Percentiles rank a stretch among this genome's conserved stretches.
phyloP scores from a whole-genome alignment of 371 early-diverging fungal species.

The Apophysomyces ossiformis region DNA sequence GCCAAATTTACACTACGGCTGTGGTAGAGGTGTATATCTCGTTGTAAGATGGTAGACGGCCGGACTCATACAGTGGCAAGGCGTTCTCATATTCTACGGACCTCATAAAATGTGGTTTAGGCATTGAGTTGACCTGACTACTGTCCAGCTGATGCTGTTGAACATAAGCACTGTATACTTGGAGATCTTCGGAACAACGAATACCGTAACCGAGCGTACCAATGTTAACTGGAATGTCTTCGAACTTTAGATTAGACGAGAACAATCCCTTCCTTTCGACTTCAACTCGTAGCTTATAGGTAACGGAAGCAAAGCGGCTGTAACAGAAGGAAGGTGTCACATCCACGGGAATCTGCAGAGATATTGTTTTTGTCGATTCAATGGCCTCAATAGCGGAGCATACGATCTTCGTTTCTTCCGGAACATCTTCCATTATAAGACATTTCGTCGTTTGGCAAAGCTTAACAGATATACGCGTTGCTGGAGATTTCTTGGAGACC shows the following conservation, averaged over 20 bases:
- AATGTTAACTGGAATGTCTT: constrained; percentile 28
- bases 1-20: not conserved
- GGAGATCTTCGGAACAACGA: constrained; percentile 30
- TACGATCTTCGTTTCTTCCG: not conserved
- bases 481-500: not conserved
- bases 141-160: not conserved
- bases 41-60: constrained; percentile 68
- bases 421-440: not conserved
- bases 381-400: constrained; percentile 19
- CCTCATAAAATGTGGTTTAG: constrained; percentile 33
- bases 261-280: constrained; percentile 32
- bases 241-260: constrained; percentile 18
- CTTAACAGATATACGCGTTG: not conserved
- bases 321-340: constrained; percentile 36
- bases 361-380: not conserved
- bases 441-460: constrained; percentile 17
- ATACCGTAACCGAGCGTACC: constrained; percentile 43
- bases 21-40: constrained; percentile 13
- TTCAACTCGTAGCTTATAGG: constrained; percentile 27
- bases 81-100: constrained; percentile 33
- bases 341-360: constrained; percentile 28
- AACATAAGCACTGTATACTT: constrained; percentile 23
- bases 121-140: not conserved
- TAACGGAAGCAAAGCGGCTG: constrained; percentile 26
- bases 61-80: constrained; percentile 29